Evolutionary conservation across 1,139 yeast species (phyloP).

Genomic region (Kodamaea alishanica): DNA sequence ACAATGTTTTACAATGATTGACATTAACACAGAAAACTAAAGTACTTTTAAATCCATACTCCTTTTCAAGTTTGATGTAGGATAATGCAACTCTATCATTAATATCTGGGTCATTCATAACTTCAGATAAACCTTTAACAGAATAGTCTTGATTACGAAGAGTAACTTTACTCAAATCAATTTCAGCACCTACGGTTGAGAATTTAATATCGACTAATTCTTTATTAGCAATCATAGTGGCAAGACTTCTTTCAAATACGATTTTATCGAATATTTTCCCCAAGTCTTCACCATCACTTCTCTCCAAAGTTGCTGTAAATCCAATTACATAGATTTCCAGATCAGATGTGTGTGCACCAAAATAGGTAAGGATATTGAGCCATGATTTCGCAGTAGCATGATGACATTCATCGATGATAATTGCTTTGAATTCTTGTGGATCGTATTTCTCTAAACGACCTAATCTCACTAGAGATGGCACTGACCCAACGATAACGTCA

Average conservation of each 20-base stretch:
- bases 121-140: slow-evolving; percentile 46
- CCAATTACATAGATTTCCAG: slow-evolving; percentile 64
- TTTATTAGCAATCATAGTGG: slow-evolving; percentile 64
- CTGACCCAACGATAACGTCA: slow-evolving; percentile 76
- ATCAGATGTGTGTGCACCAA: slow-evolving; percentile 45
- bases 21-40: slow-evolving; percentile 77
- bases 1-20: slow-evolving; percentile 57
- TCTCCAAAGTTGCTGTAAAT: slow-evolving; percentile 74
- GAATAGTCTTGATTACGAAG: slow-evolving; percentile 52
- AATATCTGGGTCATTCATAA: slow-evolving; percentile 50
- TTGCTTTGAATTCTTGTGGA: slow-evolving; percentile 59
- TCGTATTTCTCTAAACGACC: slow-evolving; percentile 52
- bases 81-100: slow-evolving; percentile 58
- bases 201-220: slow-evolving; percentile 72
- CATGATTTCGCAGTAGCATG: slow-evolving; percentile 82
- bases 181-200: slow-evolving; percentile 49
- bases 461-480: slow-evolving; percentile 55
- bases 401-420: slow-evolving; percentile 90
- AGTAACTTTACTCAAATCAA: slow-evolving; percentile 35
- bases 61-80: slow-evolving; percentile 44
- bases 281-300: slow-evolving; percentile 66
- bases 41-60: slow-evolving; percentile 52
- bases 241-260: slow-evolving; percentile 63
- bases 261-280: slow-evolving; percentile 66
- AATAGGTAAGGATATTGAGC: slow-evolving; percentile 52